phyloP scores from a whole-genome alignment of 257 asterid genomes.

The Nicotiana benthamiana region DNA sequence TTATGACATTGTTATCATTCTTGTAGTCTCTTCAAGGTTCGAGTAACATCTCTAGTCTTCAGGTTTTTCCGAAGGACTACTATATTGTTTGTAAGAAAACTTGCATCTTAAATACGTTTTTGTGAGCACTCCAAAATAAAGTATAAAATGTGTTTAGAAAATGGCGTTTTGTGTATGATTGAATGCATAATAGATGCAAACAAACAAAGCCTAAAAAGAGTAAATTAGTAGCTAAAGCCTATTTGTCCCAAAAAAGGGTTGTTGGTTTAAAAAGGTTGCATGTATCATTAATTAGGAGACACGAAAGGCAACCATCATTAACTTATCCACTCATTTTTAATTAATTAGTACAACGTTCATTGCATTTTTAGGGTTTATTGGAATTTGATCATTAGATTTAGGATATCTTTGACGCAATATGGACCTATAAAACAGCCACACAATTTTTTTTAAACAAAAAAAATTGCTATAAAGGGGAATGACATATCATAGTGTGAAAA shows the following conservation, averaged over 20 bases:
- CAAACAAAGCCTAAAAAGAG: neutral
- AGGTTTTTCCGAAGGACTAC: neutral
- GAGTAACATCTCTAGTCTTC: neutral
- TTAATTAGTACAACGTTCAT: neutral
- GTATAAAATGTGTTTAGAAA: neutral
- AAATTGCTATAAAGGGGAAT: neutral
- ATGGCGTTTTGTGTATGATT: slow-evolving; percentile 2
- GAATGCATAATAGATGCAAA: neutral
- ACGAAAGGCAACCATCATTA: neutral
- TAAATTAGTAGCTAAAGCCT: neutral
- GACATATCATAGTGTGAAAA: neutral
- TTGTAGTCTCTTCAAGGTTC: neutral
- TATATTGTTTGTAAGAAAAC: neutral
- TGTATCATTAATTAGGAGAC: neutral
- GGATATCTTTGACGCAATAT: neutral
- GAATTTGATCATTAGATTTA: neutral
- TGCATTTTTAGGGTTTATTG: neutral
- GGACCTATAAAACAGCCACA: neutral
- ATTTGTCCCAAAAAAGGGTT: neutral
- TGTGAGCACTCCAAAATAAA: neutral
- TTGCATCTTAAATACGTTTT: neutral
- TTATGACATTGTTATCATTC: neutral
- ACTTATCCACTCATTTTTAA: neutral
- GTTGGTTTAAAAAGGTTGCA: neutral
- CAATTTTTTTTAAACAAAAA: neutral